Evolutionary conservation across 2,329 filamentous ascomycete species (phyloP).

Genomic region (Beauveria sp.): DNA sequence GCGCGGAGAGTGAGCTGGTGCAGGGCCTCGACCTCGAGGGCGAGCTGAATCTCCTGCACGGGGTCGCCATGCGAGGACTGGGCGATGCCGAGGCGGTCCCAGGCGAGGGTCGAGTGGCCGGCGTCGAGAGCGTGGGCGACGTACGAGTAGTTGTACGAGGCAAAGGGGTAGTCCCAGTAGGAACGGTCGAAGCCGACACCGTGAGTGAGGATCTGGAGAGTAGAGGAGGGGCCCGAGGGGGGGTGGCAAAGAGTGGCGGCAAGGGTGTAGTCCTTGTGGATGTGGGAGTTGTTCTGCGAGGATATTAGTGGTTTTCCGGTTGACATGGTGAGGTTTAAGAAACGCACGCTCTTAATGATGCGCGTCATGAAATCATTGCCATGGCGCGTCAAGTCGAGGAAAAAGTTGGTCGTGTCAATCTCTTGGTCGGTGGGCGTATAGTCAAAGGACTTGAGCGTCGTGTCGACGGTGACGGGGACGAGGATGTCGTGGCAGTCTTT

Average conservation of each 20-base stretch:
- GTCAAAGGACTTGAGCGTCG: not conserved
- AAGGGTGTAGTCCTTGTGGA: slow-evolving; percentile 48
- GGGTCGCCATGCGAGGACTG: slow-evolving; percentile 51
- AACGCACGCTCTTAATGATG: slow-evolving; percentile 36
- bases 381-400: slow-evolving; percentile 40
- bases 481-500: slow-evolving; percentile 41
- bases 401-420: slow-evolving; percentile 50
- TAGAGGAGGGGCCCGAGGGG: slow-evolving; percentile 30
- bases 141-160: slow-evolving; percentile 57
- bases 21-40: slow-evolving; percentile 51
- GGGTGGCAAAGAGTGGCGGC: slow-evolving; percentile 56
- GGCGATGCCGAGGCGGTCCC: slow-evolving; percentile 56
- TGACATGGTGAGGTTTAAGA: too few species aligned
- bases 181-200: slow-evolving; percentile 35
- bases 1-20: slow-evolving; percentile 43
- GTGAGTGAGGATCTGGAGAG: slow-evolving; percentile 34
- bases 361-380: slow-evolving; percentile 41
- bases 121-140: slow-evolving; percentile 45
- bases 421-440: slow-evolving; percentile 36
- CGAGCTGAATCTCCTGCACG: slow-evolving; percentile 51
- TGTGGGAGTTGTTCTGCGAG: slow-evolving; percentile 34
- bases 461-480: slow-evolving; percentile 36
- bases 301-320: too few species aligned
- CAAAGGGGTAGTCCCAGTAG: slow-evolving; percentile 55
- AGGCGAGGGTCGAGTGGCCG: slow-evolving; percentile 52